A percentile compares a stretch with the other conserved stretches of the same genome.
Evolutionary conservation across 164 flowering plant species (phyloP).

Genomic region (Nymphaea colorata): DNA sequence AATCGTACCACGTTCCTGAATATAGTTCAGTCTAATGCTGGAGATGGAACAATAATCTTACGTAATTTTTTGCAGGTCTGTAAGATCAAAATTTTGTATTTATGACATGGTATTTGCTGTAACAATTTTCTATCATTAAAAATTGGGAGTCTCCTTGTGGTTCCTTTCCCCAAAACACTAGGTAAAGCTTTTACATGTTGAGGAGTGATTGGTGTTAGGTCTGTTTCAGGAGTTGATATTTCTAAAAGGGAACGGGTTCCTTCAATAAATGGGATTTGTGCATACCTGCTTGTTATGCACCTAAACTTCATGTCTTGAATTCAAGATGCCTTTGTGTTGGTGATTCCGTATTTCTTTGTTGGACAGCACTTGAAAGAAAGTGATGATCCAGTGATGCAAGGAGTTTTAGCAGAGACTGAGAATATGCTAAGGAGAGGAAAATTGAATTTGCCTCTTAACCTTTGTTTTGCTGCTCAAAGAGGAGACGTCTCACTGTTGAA

Average conservation of each 20-base stretch:
- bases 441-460: conserved; percentile 66
- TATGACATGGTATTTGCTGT: not conserved
- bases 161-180: not conserved
- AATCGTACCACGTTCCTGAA: conserved; percentile 76
- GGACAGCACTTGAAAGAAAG: conserved; percentile 68
- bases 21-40: conserved; percentile 83
- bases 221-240: not conserved
- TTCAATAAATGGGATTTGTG: not conserved
- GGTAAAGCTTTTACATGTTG: too few relatives aligned
- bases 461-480: conserved; percentile 44
- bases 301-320: not conserved
- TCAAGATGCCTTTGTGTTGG: not conserved
- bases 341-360: not conserved
- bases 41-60: conserved; percentile 80
- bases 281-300: not conserved
- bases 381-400: conserved; percentile 71
- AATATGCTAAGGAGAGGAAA: conserved; percentile 82
- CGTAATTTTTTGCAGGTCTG: not conserved
- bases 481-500: conserved; percentile 39
- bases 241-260: not conserved
- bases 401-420: conserved; percentile 66
- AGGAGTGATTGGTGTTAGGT: not conserved
- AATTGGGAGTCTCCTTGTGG: not conserved
- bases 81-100: not conserved
- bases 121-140: too few relatives aligned